Evolutionary conservation across 805 yeast genomes (phyloP).

Genomic region (Ogataea nitratoaversa): DNA sequence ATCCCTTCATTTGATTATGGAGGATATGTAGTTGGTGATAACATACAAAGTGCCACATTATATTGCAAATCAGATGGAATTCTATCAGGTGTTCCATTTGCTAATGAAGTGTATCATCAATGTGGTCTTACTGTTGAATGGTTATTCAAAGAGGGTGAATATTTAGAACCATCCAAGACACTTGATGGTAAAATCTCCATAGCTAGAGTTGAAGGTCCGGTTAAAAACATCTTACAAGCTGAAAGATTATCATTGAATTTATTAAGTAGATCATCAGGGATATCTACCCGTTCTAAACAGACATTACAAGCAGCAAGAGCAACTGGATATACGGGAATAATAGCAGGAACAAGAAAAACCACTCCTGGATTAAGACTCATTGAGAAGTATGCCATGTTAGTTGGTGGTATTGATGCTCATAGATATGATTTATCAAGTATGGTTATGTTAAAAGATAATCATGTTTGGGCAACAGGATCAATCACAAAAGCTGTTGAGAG

Average conservation of each 20-base stretch:
- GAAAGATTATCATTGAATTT: slow-evolving; percentile 85
- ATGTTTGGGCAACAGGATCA: slow-evolving; percentile 88
- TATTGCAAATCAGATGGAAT: slow-evolving; percentile 80
- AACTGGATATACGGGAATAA: slow-evolving; percentile 71
- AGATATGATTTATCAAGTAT: slow-evolving; percentile 86
- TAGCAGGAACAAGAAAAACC: slow-evolving; percentile 97
- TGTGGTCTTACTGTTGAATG: slow-evolving; percentile 70
- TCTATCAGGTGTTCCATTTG: slow-evolving; percentile 85
- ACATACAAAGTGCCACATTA: slow-evolving; percentile 64
- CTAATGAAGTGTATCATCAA: slow-evolving; percentile 75
- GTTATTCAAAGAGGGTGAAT: slow-evolving; percentile 68
- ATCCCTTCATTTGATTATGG: slow-evolving; percentile 94
- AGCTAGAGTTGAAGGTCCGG: slow-evolving; percentile 78
- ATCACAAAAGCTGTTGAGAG: slow-evolving; percentile 75
- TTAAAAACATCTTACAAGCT: slow-evolving; percentile 70
- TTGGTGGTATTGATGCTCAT: slow-evolving; percentile 93
- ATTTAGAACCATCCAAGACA: slow-evolving; percentile 38
- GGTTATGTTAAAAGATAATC: slow-evolving; percentile 97
- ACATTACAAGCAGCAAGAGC: slow-evolving; percentile 59
- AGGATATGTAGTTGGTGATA: slow-evolving; percentile 89
- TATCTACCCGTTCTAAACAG: slow-evolving; percentile 68
- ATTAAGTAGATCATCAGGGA: slow-evolving; percentile 78
- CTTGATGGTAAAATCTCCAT: slow-evolving; percentile 57
- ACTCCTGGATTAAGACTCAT: slow-evolving; percentile 89
- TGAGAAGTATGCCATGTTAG: slow-evolving; percentile 91